phyloP scores from a whole-genome alignment of 2,329 filamentous ascomycete species.

The Lasiodiplodia hormozganensis region DNA sequence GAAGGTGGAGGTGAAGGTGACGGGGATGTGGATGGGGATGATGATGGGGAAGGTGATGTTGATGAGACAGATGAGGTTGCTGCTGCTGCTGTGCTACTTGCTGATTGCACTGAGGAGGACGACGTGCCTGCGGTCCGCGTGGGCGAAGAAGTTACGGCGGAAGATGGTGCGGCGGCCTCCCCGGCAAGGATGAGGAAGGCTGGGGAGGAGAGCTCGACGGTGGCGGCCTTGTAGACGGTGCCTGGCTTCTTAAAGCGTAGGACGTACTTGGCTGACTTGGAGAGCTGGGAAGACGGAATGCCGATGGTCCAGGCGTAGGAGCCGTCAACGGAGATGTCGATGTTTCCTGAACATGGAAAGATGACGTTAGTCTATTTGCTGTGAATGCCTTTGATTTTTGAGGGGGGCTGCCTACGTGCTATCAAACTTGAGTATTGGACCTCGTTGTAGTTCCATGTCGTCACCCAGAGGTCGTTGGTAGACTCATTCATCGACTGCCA shows the following conservation, averaged over 20 bases:
- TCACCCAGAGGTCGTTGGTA: background rate
- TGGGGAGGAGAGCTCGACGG: background rate
- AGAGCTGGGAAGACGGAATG: background rate
- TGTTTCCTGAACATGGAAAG: background rate
- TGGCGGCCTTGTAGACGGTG: background rate
- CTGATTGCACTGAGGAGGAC: background rate
- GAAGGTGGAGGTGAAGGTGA: too few relatives aligned
- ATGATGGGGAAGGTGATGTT: background rate
- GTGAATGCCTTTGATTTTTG: background rate
- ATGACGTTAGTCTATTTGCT: background rate
- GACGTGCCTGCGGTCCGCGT: background rate
- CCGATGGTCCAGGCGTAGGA: background rate
- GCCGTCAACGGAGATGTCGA: background rate
- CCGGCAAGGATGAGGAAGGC: background rate
- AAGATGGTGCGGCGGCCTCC: background rate
- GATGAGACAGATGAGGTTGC: background rate
- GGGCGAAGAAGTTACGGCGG: background rate
- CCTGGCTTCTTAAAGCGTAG: background rate
- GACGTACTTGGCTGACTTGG: background rate
- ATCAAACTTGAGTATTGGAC: background rate
- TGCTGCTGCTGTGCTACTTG: background rate
- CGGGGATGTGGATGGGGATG: background rate
- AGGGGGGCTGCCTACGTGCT: background rate
- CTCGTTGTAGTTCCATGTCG: constrained; percentile 2
- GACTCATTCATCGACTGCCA: background rate